A percentile compares a stretch with the other conserved stretches of the same genome.
Conservation (phyloP, 768 basidiomycete genomes). For the Leccinellum rugosiceps region DNA sequence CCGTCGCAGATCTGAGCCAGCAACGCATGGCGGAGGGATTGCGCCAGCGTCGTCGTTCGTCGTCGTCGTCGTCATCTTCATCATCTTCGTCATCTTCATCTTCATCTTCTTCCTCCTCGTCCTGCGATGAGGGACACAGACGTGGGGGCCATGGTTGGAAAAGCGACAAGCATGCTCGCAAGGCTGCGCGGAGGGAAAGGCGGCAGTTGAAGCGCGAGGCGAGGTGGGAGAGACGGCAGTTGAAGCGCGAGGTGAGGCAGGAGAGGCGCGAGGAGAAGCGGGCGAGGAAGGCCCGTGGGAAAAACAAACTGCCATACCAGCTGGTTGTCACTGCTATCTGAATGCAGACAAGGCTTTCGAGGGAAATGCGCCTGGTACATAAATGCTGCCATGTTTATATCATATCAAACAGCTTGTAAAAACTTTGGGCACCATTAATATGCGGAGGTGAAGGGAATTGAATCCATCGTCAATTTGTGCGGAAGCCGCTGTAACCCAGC, state of each 20-base stretch:
- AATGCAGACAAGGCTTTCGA: not conserved
- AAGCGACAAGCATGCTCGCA: not conserved
- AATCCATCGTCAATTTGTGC: no score
- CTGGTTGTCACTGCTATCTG: constrained; percentile 13
- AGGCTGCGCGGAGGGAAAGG: constrained; percentile 8
- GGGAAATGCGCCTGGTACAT: no score
- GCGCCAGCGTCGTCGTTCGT: not conserved
- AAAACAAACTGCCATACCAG: constrained; percentile 19
- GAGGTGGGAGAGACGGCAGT: no score
- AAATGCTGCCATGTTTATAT: no score
- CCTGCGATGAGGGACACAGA: not conserved
- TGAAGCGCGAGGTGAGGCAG: constrained; percentile 12
- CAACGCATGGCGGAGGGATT: no score
- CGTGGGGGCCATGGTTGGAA: not conserved
- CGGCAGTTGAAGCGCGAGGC: no score
- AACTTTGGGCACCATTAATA: no score
- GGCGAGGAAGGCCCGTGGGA: constrained; percentile 15
- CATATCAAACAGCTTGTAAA: no score
- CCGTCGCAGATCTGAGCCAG: constrained; percentile 19
- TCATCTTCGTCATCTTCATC: no score
- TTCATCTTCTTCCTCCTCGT: no score
- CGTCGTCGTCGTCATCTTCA: not conserved
- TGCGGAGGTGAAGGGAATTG: no score
- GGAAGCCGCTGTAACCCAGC: no score
- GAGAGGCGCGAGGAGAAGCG: constrained; percentile 12